These are phyloP conservation scores for Salvia rosmarinus DNA, from an alignment of 257 asterid species.

Conservation along the genomic window DNA sequence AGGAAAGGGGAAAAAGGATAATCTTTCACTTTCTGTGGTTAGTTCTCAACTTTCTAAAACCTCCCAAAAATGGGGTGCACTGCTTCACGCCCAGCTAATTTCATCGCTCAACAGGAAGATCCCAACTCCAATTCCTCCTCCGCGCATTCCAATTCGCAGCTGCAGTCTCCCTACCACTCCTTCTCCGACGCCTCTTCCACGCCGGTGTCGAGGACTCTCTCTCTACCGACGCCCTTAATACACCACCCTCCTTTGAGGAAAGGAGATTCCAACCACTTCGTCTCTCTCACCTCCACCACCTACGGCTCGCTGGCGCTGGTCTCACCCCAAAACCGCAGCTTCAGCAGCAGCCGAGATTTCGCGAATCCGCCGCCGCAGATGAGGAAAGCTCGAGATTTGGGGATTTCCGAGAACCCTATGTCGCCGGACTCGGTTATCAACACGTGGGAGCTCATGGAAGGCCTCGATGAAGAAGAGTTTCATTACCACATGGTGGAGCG, in stretches of 20 bases:
- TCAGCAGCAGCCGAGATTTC: conserved; percentile 33
- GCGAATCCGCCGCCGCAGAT: conserved; percentile 38
- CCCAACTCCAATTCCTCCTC: conserved; percentile 53
- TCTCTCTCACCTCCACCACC: conserved; percentile 78
- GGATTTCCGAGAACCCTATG: conserved; percentile 51
- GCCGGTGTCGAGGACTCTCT: conserved; percentile 57
- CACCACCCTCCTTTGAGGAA: conserved; percentile 63
- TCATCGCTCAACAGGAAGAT: conserved; percentile 52
- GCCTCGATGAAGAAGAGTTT: conserved; percentile 69
- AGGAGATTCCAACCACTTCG: conserved; percentile 75
- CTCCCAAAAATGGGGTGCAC: conserved; percentile 62
- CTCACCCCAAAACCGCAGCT: conserved; percentile 47
- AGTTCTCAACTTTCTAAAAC: neutral
- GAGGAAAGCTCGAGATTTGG: conserved; percentile 38
- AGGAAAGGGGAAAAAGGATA: neutral
- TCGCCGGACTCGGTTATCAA: conserved; percentile 89
- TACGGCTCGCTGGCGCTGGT: conserved; percentile 73
- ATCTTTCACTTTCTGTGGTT: conserved; percentile 34
- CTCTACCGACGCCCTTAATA: conserved; percentile 57
- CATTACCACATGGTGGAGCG: conserved; percentile 47
- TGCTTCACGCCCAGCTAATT: conserved; percentile 63
- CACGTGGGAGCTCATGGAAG: conserved; percentile 98
- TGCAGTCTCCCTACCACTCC: conserved; percentile 49
- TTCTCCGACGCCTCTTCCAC: conserved; percentile 59
- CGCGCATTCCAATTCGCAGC: conserved; percentile 45